These are phyloP conservation scores for Vigna angularis DNA, from an alignment of 306 rosid genomes.

Conservation along the genomic window DNA sequence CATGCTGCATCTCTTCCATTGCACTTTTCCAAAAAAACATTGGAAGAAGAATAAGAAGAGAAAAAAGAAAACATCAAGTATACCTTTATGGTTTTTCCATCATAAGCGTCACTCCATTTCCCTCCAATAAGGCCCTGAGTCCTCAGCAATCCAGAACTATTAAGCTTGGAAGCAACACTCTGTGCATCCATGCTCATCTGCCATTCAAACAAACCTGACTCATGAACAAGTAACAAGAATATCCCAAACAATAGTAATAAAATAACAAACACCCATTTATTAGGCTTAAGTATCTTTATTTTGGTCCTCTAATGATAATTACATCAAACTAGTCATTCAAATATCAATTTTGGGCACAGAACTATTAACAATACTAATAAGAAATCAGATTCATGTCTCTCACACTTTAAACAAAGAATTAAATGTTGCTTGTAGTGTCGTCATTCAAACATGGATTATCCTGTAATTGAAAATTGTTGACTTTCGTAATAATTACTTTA, in stretches of 20 bases:
- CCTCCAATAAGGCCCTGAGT: conserved; percentile 96
- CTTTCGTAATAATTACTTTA: neutral
- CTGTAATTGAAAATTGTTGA: neutral
- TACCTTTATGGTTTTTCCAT: conserved; percentile 84
- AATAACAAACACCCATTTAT: neutral
- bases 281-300: neutral
- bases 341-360: neutral
- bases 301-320: conserved; percentile 6
- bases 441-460: neutral
- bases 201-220: conserved; percentile 43
- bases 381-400: neutral
- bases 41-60: neutral
- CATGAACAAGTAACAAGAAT: conserved; percentile 30
- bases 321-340: conserved; percentile 18
- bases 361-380: neutral
- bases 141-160: conserved; percentile 70
- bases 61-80: neutral
- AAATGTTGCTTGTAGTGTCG: neutral
- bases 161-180: conserved; percentile 67
- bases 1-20: conserved; percentile 9
- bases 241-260: neutral
- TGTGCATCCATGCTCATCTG: conserved; percentile 73
- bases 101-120: conserved; percentile 89
- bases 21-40: conserved; percentile 5
- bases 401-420: neutral